phyloP scores from a whole-genome alignment of 164 flowering plant species.

The Kalanchoe fedtschenkoi region DNA sequence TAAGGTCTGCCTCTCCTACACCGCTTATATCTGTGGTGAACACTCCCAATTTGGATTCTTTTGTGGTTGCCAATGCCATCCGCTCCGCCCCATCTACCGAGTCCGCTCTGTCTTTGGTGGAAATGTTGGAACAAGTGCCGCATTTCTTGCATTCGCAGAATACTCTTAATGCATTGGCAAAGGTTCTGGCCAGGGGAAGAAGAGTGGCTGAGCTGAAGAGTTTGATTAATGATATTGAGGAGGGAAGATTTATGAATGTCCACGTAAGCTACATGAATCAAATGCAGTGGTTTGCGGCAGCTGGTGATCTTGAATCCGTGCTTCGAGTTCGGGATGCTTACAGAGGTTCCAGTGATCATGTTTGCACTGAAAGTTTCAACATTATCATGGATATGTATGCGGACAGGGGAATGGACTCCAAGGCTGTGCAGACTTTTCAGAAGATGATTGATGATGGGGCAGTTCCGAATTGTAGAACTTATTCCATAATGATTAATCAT shows the following conservation, averaged over 20 bases:
- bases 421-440: conserved; percentile 45
- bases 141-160: conserved; percentile 36
- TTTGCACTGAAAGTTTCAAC: conserved; percentile 67
- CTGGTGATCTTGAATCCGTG: conserved; percentile 52
- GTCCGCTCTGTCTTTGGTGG: conserved; percentile 50
- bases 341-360: conserved; percentile 24
- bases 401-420: conserved; percentile 30
- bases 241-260: conserved; percentile 36
- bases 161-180: conserved; percentile 54
- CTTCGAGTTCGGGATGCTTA: conserved; percentile 44
- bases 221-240: conserved; percentile 39
- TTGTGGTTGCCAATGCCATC: conserved; percentile 60
- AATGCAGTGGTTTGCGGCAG: conserved; percentile 47
- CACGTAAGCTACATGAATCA: conserved; percentile 53
- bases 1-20: conserved; percentile 33
- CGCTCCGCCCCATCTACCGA: conserved; percentile 69
- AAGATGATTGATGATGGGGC: conserved; percentile 56
- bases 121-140: conserved; percentile 31
- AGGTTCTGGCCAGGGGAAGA: conserved; percentile 41
- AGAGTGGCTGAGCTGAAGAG: conserved; percentile 35
- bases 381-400: conserved; percentile 50
- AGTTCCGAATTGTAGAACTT: conserved; percentile 74
- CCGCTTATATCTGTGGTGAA: conserved; percentile 27
- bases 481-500: conserved; percentile 64
- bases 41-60: conserved; percentile 50